phyloP scores from a whole-genome alignment of 2,329 filamentous ascomycete species.

The Elsinoe perseae region DNA sequence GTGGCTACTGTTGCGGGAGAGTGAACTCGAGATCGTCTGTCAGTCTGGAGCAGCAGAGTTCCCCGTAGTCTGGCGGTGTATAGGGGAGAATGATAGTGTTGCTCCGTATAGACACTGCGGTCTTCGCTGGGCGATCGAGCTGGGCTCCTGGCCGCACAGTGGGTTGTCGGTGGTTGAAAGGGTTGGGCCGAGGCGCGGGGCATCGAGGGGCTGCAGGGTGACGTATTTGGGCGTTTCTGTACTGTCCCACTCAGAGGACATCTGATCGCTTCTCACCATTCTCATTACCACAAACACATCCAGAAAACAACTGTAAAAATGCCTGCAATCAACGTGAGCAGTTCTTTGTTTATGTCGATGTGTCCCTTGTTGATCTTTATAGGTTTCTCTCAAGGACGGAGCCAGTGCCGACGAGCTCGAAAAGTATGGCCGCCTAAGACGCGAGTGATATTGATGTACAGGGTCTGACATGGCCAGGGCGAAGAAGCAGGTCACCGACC shows the following conservation, averaged over 20 bases:
- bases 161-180: neutral
- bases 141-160: no score
- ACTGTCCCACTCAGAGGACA: no score
- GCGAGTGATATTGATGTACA: neutral
- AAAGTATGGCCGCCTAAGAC: constrained; percentile 44
- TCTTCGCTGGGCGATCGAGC: no score
- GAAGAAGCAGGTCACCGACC: constrained; percentile 64
- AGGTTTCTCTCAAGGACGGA: constrained; percentile 75
- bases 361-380: constrained; percentile 10
- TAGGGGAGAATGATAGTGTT: no score
- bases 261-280: neutral
- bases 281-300: neutral
- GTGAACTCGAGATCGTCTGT: no score
- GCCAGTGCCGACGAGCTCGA: constrained; percentile 59
- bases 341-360: neutral
- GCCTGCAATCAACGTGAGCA: constrained; percentile 32
- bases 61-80: no score
- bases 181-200: neutral
- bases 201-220: constrained; percentile 4
- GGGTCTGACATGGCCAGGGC: constrained; percentile 45
- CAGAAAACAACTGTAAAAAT: constrained; percentile 22
- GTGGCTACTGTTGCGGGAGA: no score
- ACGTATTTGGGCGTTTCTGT: neutral
- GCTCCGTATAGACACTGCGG: no score
- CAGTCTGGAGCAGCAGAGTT: no score